Evolutionary conservation across 1,284 basidiomycete species (phyloP).

Genomic region (Rhodotorula glutinis): DNA sequence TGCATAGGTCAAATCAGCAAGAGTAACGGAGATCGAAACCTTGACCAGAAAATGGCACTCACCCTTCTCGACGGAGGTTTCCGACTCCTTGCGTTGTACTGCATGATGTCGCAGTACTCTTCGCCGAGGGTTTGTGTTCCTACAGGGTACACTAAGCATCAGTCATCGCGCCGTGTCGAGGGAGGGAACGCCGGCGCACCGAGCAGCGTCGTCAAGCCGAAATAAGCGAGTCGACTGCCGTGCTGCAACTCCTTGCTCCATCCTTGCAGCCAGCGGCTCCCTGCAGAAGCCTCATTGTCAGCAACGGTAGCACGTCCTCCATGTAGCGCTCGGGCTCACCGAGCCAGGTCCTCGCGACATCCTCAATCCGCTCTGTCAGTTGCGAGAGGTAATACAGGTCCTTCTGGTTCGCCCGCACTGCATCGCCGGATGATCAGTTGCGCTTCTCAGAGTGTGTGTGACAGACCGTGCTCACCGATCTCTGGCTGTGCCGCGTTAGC

Average conservation of each 20-base stretch:
- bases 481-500: slow-evolving; percentile 47
- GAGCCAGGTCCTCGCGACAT: slow-evolving; percentile 46
- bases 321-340: slow-evolving; percentile 24
- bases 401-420: slow-evolving; percentile 49
- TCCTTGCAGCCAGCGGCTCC: slow-evolving; percentile 46
- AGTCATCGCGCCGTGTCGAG: not conserved
- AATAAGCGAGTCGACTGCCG: slow-evolving; percentile 46
- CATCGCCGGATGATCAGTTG: not conserved
- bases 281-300: no score
- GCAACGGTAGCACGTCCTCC: rapidly evolving
- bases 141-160: not conserved
- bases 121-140: slow-evolving; percentile 51
- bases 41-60: slow-evolving; percentile 2
- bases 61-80: slow-evolving; percentile 43
- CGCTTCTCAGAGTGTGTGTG: no score
- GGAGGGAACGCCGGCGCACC: slow-evolving; percentile 14
- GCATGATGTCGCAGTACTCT: slow-evolving; percentile 50
- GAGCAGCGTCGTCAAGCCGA: slow-evolving; percentile 45
- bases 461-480: no score
- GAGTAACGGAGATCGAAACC: no score
- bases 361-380: slow-evolving; percentile 46
- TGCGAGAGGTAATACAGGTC: slow-evolving; percentile 49
- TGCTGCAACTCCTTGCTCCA: slow-evolving; percentile 45
- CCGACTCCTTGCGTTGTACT: slow-evolving; percentile 42
- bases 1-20: not conserved